Conservation (phyloP, 108 stramenopile genomes). For the Nitzschia inconspicua region DNA sequence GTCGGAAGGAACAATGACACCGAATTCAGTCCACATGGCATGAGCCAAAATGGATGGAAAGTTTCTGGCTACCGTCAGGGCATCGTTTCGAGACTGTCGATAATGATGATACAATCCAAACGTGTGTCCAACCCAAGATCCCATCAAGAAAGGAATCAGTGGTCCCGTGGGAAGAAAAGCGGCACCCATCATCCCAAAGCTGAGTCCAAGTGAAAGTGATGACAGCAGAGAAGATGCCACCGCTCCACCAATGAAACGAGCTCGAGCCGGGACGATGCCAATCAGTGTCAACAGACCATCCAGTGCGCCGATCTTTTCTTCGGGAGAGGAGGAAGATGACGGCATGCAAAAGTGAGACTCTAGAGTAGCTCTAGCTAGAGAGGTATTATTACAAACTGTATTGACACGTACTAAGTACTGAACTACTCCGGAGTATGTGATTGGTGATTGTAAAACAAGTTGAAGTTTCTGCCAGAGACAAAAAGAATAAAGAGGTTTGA, state of each 20-base stretch:
- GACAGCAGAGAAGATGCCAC: constrained; percentile 9
- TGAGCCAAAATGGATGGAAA: constrained; percentile 38
- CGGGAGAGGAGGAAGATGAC: background rate
- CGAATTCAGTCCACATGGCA: constrained; percentile 9
- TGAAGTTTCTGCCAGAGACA: too few species aligned
- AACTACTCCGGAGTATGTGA: too few species aligned
- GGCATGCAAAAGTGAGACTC: too few species aligned
- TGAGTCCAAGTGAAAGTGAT: constrained; percentile 29
- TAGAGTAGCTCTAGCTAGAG: too few species aligned
- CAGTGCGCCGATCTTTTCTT: background rate
- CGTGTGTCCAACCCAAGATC: constrained; percentile 36
- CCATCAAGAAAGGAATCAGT: constrained; percentile 37
- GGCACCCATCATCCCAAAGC: constrained; percentile 26
- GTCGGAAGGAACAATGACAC: constrained; percentile 1
- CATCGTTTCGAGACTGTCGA: background rate
- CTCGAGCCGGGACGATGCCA: constrained; percentile 30
- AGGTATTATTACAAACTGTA: too few species aligned
- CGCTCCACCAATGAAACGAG: constrained; percentile 34
- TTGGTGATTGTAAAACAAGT: too few species aligned
- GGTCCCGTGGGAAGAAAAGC: constrained; percentile 27
- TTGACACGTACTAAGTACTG: too few species aligned
- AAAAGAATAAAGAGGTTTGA: too few species aligned
- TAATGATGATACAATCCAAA: constrained; percentile 26
- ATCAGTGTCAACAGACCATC: constrained; percentile 33
- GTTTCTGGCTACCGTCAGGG: constrained; percentile 11